A percentile compares a stretch with the other conserved stretches of the same genome.
These are phyloP conservation scores for Phytophthora chlamydospora DNA, from an alignment of 352 stramenopile species.

Conservation along the genomic window DNA sequence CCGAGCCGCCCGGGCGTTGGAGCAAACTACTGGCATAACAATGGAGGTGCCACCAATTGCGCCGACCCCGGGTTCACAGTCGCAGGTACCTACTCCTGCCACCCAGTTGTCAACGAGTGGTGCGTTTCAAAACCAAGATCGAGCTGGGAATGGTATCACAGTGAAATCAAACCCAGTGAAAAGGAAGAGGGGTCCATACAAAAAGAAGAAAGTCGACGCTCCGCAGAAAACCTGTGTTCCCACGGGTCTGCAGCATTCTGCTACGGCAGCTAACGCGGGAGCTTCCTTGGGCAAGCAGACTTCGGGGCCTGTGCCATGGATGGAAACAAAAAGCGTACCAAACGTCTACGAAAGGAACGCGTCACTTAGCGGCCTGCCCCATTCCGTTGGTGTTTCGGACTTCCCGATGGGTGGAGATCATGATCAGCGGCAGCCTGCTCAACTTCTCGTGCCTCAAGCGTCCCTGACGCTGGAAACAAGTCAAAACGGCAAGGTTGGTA, in stretches of 20 bases:
- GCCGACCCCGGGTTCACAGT: not conserved
- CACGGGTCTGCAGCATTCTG: no score
- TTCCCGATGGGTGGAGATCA: not conserved
- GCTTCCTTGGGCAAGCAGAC: not conserved
- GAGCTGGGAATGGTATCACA: not conserved
- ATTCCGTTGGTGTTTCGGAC: slow-evolving; percentile 1
- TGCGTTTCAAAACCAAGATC: not conserved
- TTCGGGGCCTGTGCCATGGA: not conserved
- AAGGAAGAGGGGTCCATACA: slow-evolving; percentile 15
- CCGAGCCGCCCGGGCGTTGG: slow-evolving; percentile 19
- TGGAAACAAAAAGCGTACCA: not conserved
- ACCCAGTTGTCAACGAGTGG: not conserved
- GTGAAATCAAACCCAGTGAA: not conserved
- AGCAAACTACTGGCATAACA: slow-evolving; percentile 16
- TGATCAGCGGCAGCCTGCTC: not conserved
- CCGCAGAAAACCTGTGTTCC: not conserved
- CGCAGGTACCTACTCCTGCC: not conserved
- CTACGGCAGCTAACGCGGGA: no score
- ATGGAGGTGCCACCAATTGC: slow-evolving; percentile 1
- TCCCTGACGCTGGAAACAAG: not conserved
- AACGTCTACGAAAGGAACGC: not conserved
- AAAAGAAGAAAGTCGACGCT: slow-evolving; percentile 16
- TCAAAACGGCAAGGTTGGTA: slow-evolving; percentile 1
- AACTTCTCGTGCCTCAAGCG: not conserved
- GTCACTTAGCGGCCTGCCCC: not conserved